Base-by-base conservation (phyloP, 1,284 basidiomycete species). In the Ceratobasidium sp. region DNA sequence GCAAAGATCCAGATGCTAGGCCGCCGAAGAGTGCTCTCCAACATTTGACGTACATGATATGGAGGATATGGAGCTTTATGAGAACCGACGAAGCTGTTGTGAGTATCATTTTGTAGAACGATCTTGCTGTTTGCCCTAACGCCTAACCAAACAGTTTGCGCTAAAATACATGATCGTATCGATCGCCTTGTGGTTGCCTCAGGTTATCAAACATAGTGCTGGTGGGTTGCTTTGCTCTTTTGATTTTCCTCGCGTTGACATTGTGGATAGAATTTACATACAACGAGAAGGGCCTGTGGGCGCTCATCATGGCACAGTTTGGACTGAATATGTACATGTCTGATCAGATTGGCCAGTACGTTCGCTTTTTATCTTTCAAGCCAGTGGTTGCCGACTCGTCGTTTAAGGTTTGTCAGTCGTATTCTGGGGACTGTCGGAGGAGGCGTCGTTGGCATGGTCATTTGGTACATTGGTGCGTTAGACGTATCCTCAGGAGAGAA, bases 291-390 rank as follows among this genome's bases (percentile, higher is more conserved):
- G 74, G 79, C 80, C 72, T 89, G 78, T 84, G 88, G 88, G 88
- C 87, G 1, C 78, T 89, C 71, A 89, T 90, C 77, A 90, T 89
- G 87, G 84, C 87, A 0, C 89, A 90, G 76, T 88, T 86, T 0
- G 87, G 87, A 0, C 76, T 91, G 59, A 88, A 86, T 50, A 83
- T 90, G 10, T 88, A 85, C 73, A 84, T 85, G 0, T 87, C 87
- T 9, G 88, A 90, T 76, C 88, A 89, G 76, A 83, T 90, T 14
- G 83, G 80, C 76, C 84, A 84, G 79, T 87, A 80, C 32, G 77
- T 81, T 2, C 18, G 23, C 18, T 32, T 30, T 32, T 30, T 28
- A 30, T 53, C 77, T 0, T 73, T 41, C 3, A 43, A 3, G 34
- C 9, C 52, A n/a, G 39, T n/a, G 23, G n/a, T 73, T 3, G 80